Base-by-base conservation (phyloP, 352 stramenopile genomes). In the Pythium plurisporium region DNA sequence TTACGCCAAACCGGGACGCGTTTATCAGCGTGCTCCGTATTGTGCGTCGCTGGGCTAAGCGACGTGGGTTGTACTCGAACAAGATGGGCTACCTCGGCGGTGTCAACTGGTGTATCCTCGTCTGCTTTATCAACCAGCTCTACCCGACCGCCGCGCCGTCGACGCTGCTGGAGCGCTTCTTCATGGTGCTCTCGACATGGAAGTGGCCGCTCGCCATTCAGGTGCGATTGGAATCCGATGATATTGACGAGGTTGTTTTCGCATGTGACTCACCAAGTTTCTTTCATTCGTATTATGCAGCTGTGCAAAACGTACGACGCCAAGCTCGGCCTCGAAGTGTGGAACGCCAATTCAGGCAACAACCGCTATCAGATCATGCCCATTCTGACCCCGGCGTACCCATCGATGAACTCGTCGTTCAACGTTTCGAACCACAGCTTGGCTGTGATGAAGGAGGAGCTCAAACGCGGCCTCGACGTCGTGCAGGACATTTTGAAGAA, bases 331-430 rank as follows among this genome's bases (percentile, higher is more conserved):
- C 63, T 95, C 4, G 86, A 95, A 29, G 69, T 95, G n/a, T 95
- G 86, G 86, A 95, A 95, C 51, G 83, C 86, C 23, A 95, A 92
- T 52, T 67, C 75, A 6, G 86, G 86, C 33, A 85, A 87, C 67
- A 95, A 95, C 63, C 85, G 82, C 52, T 94, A 87, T 54, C 95
- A 99, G 70, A 75, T 98, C 17, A 99, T 99, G 96, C 97, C 97
- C 23, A 99, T 99, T 51, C 75, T 99, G 57, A 99, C 97, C 22
- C 97, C 97, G 5, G 95, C 94, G 47, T 99, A 99, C 74, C 97
- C 97, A 40, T 97, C 87, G 25, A 99, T 99, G 97, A 99, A 99
- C 75, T 99, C 96, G 23, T 98, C 96, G 17, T 99, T 98, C 74
- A 99, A 98, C 68, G 96, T 99, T 42, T 97, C 89, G 51, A 77